Percentiles rank a stretch among this genome's conserved stretches.
These are phyloP conservation scores for Saccharomycopsis sp. DNA, from an alignment of 805 yeast genomes.

Conservation along the genomic window DNA sequence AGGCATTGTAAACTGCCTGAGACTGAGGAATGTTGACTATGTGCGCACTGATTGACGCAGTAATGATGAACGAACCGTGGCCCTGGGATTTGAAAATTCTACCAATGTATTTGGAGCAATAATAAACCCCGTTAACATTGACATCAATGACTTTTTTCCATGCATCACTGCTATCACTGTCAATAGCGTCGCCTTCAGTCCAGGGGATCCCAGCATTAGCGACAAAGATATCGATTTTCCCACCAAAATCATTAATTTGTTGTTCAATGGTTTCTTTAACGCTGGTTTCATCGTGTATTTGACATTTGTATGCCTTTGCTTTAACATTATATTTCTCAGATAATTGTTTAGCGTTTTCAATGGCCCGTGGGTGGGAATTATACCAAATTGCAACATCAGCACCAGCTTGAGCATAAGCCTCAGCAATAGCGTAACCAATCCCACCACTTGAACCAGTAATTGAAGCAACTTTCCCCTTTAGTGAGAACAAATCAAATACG, in stretches of 20 bases:
- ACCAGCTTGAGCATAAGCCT: slow-evolving; percentile 81
- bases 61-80: slow-evolving; percentile 70
- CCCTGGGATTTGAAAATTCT: slow-evolving; percentile 61
- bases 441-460: slow-evolving; percentile 85
- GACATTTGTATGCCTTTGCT: slow-evolving; percentile 59
- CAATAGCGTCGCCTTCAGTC: slow-evolving; percentile 55
- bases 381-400: slow-evolving; percentile 73
- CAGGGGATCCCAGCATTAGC: slow-evolving; percentile 90
- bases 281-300: slow-evolving; percentile 40
- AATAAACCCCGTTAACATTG: slow-evolving; percentile 75
- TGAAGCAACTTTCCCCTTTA: slow-evolving; percentile 77
- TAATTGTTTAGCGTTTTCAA: slow-evolving; percentile 50
- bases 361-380: slow-evolving; percentile 51
- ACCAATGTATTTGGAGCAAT: slow-evolving; percentile 72
- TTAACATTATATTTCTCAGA: slow-evolving; percentile 52
- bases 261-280: slow-evolving; percentile 44
- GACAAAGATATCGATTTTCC: slow-evolving; percentile 71
- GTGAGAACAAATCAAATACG: slow-evolving; percentile 63
- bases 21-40: slow-evolving; percentile 81
- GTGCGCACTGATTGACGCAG: slow-evolving; percentile 88
- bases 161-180: slow-evolving; percentile 38
- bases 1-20: slow-evolving; percentile 81
- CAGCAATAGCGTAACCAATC: slow-evolving; percentile 76
- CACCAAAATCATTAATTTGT: slow-evolving; percentile 65
- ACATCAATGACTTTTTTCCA: slow-evolving; percentile 71